Base-by-base conservation (phyloP, 257 asterid genomes). In the Nyctanthes arbortristis region DNA sequence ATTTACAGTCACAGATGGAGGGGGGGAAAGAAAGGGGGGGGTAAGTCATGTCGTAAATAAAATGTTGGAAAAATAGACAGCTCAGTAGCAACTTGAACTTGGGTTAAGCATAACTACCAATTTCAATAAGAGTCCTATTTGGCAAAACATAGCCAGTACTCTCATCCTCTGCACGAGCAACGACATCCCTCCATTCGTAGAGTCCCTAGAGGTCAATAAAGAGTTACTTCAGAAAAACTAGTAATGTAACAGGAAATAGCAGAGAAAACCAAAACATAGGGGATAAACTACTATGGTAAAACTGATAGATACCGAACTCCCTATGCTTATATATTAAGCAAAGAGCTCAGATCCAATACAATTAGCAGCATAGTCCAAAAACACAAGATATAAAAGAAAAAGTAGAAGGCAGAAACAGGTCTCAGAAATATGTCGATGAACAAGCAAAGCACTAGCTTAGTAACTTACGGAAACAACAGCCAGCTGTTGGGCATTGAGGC, bases 91-190 rank as follows among this genome's bases (percentile, higher is more conserved):
- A 65, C 62, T 61, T 47, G 66, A 60, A 65, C 33, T 34, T 49
- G 57, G 63, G 35, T 68, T 72, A 33, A 34, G 71, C 28, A 69
- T 10, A 49, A 47, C 43, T 84, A 93, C 98, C 98, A 73, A 94
- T 88, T 79, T 94, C 97, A 65, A 88, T 73, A 65, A 94, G 99
- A 47, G 85, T 84, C 80, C 88, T 85, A 75, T 94, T 94, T 3
- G 99, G 99, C 77, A 94, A 73, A 61, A 94, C 72, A 82, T 84
- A 94, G 64, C 99, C 99, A 58, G 99, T 94, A 85, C 99, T 94
- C 85, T 94, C 99, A 80, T 94, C 99, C 77, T 94, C 99, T 54
- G 97, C 84, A 55, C 99, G 99, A 69, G 97, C 99, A 69, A 94
- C 92, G 35, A 69, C 80, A 79, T 94, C 99, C 77, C 99, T 85